These are phyloP conservation scores for Prunus yedoensis DNA, from an alignment of 331 rosid species.

Conservation along the genomic window DNA sequence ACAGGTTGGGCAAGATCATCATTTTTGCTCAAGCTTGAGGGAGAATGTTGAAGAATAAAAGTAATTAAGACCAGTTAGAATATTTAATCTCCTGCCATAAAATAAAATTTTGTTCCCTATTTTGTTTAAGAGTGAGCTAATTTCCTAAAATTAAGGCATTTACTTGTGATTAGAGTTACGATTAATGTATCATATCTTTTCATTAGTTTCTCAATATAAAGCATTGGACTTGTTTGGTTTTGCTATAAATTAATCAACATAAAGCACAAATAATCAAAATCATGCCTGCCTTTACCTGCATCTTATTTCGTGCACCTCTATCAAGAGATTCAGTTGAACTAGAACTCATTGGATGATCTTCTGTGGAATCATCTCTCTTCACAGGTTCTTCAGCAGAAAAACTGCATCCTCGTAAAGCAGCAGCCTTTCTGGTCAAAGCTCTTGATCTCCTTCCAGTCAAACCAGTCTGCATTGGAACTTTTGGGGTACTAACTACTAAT, in stretches of 20 bases:
- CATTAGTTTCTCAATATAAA: background rate
- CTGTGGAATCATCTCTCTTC: constrained; percentile 59
- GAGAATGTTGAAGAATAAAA: background rate
- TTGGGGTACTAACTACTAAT: constrained; percentile 85
- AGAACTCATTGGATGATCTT: constrained; percentile 58
- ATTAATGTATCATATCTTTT: background rate
- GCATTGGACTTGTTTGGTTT: constrained; percentile 2
- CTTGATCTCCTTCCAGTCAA: constrained; percentile 92
- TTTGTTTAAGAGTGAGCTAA: background rate
- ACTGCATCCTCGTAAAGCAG: constrained; percentile 74
- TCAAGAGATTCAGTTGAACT: constrained; percentile 48
- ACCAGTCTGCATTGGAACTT: constrained; percentile 68
- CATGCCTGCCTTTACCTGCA: constrained; percentile 39
- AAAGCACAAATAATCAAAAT: constrained; percentile 10
- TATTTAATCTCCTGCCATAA: background rate
- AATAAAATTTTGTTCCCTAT: background rate
- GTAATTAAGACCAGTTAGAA: background rate
- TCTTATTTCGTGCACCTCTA: constrained; percentile 39
- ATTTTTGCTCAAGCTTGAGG: constrained; percentile 5
- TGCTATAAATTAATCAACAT: background rate
- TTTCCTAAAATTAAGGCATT: background rate
- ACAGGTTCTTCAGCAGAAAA: constrained; percentile 49
- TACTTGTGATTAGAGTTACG: background rate
- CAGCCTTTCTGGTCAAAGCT: constrained; percentile 64
- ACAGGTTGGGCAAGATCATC: background rate